Conservation (phyloP, 768 basidiomycete species). For the Lanmaoa pseudosensibilis region DNA sequence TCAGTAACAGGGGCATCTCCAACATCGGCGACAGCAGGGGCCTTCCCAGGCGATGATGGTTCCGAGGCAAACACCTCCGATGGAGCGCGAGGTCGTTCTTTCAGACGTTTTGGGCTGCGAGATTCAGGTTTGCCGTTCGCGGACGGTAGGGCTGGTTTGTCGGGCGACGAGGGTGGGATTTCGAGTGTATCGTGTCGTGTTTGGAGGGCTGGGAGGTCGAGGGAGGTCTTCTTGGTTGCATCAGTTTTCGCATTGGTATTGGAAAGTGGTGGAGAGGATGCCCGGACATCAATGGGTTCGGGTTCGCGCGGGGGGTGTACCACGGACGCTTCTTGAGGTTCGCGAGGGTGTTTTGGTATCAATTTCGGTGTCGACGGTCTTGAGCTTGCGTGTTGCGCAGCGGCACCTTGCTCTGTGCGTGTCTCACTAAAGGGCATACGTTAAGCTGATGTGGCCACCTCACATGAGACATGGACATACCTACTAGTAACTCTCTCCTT, state of each 20-base stretch:
- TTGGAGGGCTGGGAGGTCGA: background rate
- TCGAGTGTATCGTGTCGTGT: background rate
- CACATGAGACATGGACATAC: background rate
- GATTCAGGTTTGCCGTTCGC: background rate
- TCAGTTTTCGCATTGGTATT: background rate
- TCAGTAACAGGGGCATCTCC: background rate
- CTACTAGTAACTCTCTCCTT: background rate
- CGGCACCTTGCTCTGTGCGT: background rate
- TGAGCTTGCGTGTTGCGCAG: background rate
- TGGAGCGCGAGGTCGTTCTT: slow-evolving; percentile 7
- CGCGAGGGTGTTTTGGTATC: background rate
- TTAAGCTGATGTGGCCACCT: background rate
- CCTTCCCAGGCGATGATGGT: slow-evolving; percentile 11
- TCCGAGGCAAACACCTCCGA: slow-evolving; percentile 22
- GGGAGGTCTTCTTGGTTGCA: background rate
- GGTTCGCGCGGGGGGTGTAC: background rate
- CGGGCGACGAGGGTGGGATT: background rate
- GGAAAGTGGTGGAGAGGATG: background rate
- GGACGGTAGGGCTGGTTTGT: background rate
- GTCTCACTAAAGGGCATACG: slow-evolving; percentile 5
- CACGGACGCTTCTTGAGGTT: background rate
- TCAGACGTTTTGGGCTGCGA: background rate
- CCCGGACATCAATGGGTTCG: background rate
- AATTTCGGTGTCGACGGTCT: background rate
- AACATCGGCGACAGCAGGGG: background rate